These are phyloP conservation scores for Alloascoidea hylecoeti DNA, from an alignment of 805 yeast species.

Conservation along the genomic window DNA sequence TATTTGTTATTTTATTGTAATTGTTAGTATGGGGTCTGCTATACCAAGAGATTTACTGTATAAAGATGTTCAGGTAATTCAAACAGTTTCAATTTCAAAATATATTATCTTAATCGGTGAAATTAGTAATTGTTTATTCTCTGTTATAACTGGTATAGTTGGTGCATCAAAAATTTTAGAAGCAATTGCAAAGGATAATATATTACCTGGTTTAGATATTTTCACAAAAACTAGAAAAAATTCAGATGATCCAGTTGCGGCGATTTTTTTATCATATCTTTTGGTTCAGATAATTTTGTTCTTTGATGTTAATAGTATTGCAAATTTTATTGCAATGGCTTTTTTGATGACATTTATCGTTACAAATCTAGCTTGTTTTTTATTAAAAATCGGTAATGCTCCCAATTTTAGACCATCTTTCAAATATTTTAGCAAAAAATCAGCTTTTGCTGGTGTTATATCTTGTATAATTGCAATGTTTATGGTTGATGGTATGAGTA, in stretches of 20 bases:
- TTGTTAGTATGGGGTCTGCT: conserved; percentile 63
- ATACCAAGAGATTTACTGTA: conserved; percentile 71
- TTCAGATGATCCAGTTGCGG: conserved; percentile 43
- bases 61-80: conserved; percentile 73
- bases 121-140: conserved; percentile 77
- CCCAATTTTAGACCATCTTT: conserved; percentile 98
- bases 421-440: conserved; percentile 65
- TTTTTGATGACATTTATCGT: conserved; percentile 92
- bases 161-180: conserved; percentile 89
- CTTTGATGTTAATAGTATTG: conserved; percentile 87
- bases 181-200: conserved; percentile 81
- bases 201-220: conserved; percentile 62
- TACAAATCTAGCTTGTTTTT: conserved; percentile 85
- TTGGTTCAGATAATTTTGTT: conserved; percentile 76
- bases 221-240: conserved; percentile 37
- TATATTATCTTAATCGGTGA: conserved; percentile 76
- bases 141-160: conserved; percentile 88
- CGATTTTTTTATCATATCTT: conserved; percentile 66
- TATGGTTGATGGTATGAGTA: conserved; percentile 85
- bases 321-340: conserved; percentile 94
- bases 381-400: conserved; percentile 79
- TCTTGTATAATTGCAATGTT: conserved; percentile 78
- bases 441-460: conserved; percentile 68
- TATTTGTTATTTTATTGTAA: conserved; percentile 62
- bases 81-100: conserved; percentile 61